phyloP scores from a whole-genome alignment of 2,329 filamentous ascomycete genomes.

The Cryphonectria parasitica region DNA sequence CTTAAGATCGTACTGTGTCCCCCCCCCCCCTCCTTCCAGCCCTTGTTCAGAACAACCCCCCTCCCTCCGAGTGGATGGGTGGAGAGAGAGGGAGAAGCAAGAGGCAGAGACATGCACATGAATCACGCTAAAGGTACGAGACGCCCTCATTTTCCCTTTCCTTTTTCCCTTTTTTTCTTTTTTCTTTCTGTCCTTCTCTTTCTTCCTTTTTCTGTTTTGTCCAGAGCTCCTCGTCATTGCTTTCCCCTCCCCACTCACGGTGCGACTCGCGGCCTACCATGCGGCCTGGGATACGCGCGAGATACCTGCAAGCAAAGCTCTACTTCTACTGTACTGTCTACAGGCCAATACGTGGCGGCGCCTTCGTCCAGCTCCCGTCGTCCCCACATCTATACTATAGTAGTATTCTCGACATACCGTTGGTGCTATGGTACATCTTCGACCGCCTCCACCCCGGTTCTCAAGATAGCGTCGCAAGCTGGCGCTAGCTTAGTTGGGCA shows the following conservation, averaged over 20 bases:
- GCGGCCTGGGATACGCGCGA: conserved; percentile 22
- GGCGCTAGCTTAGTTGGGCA: conserved; percentile 18
- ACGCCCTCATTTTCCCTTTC: background rate
- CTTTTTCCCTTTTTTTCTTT: background rate
- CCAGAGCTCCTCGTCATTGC: conserved; percentile 21
- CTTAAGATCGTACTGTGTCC: background rate
- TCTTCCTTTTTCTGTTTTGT: background rate
- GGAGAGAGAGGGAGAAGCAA: background rate
- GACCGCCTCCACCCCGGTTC: conserved; percentile 8
- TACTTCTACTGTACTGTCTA: background rate
- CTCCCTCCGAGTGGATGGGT: background rate
- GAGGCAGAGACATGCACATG: background rate
- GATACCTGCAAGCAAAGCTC: conserved; percentile 19
- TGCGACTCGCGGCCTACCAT: conserved; percentile 21
- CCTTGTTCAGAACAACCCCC: background rate
- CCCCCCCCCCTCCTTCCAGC: background rate
- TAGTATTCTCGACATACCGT: background rate
- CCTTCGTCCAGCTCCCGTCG: conserved; percentile 23
- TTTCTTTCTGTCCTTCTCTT: too few species aligned
- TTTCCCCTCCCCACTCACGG: conserved; percentile 24
- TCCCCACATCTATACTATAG: conserved; percentile 22
- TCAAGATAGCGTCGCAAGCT: conserved; percentile 19
- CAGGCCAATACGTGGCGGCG: conserved; percentile 27
- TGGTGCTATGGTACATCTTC: background rate
- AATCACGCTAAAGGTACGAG: conserved; percentile 13